phyloP scores from a whole-genome alignment of 2,329 filamentous ascomycete genomes.

The Aspergillus awamori region DNA sequence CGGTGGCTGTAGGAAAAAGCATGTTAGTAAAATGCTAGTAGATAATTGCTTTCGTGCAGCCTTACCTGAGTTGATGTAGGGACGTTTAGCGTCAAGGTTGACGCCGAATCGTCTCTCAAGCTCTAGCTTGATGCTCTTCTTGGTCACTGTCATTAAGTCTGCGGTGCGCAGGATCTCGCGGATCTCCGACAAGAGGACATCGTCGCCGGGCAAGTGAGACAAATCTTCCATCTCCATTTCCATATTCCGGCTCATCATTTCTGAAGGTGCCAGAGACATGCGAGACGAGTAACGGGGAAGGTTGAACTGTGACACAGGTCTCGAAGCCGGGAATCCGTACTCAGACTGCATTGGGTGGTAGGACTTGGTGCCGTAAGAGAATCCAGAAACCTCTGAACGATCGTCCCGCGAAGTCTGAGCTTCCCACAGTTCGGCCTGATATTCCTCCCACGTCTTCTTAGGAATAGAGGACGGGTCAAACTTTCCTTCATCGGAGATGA shows the following conservation, averaged over 20 bases:
- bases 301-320: slow-evolving; percentile 63
- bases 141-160: slow-evolving; percentile 96
- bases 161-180: slow-evolving; percentile 87
- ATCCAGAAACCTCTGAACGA: slow-evolving; percentile 86
- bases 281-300: slow-evolving; percentile 63
- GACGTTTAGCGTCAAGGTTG: slow-evolving; percentile 80
- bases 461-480: slow-evolving; percentile 93
- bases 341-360: slow-evolving; percentile 66
- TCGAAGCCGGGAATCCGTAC: slow-evolving; percentile 68
- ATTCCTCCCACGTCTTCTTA: slow-evolving; percentile 99
- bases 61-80: slow-evolving; percentile 92
- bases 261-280: slow-evolving; percentile 78
- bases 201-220: slow-evolving; percentile 78
- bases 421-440: slow-evolving; percentile 97
- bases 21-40: neutral
- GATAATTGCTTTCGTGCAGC: neutral
- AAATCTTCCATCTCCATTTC: slow-evolving; percentile 78
- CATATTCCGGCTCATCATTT: slow-evolving; percentile 65
- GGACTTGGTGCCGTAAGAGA: slow-evolving; percentile 89
- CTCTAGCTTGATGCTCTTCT: slow-evolving; percentile 96
- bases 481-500: slow-evolving; percentile 96
- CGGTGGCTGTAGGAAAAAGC: slow-evolving; percentile 3
- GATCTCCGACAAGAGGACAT: slow-evolving; percentile 89
- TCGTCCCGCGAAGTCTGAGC: slow-evolving; percentile 83
- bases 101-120: slow-evolving; percentile 88